Conservation (phyloP, 164 flowering plant species). For the Vitis vinifera region DNA sequence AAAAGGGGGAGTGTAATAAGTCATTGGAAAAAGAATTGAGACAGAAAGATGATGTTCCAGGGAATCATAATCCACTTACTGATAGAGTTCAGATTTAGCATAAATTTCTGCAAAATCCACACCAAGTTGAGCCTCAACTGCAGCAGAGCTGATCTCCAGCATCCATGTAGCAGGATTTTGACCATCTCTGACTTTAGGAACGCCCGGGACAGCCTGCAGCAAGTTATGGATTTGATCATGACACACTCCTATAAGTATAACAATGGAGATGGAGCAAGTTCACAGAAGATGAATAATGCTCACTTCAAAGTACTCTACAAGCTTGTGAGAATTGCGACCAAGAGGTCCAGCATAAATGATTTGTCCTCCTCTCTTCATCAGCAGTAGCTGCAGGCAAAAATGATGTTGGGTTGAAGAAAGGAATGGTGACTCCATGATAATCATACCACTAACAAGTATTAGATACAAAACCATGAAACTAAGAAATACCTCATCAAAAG, state of each 20-base stretch:
- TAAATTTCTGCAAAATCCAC: conserved; percentile 36
- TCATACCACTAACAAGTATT: too few species aligned
- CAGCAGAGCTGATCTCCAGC: conserved; percentile 29
- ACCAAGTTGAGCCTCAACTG: conserved; percentile 27
- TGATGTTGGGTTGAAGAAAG: not conserved
- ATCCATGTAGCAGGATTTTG: conserved; percentile 48
- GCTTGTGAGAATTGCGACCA: conserved; percentile 60
- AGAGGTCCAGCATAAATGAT: conserved; percentile 74
- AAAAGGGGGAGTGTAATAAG: not conserved
- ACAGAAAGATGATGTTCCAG: not conserved
- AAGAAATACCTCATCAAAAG: conserved; percentile 34
- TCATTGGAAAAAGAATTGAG: not conserved
- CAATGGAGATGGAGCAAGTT: not conserved
- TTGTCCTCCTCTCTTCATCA: conserved; percentile 92
- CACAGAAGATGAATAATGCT: conserved; percentile 8
- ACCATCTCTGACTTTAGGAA: conserved; percentile 30
- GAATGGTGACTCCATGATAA: too few species aligned
- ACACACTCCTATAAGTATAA: too few species aligned
- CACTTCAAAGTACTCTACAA: conserved; percentile 78
- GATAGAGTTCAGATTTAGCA: conserved; percentile 29
- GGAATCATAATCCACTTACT: conserved; percentile 16
- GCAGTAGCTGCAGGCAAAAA: conserved; percentile 44
- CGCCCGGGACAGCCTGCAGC: conserved; percentile 27
- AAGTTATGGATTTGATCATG: too few species aligned
- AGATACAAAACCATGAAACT: not conserved